phyloP scores from a whole-genome alignment of 371 early-diverging fungal species.

The Basidiobolus meristosporus region DNA sequence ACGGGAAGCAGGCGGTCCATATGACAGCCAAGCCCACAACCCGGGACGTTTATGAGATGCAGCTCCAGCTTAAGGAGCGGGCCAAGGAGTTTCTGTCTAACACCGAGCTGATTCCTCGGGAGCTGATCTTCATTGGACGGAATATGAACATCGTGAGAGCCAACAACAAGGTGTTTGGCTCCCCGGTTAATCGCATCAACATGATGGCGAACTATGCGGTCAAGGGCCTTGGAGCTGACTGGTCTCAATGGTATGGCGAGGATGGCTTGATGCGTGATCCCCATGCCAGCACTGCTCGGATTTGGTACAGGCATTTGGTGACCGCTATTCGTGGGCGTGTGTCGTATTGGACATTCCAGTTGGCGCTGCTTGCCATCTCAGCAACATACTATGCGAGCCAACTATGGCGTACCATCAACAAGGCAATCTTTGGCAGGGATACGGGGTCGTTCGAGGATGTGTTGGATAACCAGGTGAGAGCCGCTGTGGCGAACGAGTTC shows the following conservation, averaged over 20 bases:
- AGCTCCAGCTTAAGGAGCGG: constrained; percentile 46
- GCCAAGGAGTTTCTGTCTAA: constrained; percentile 49
- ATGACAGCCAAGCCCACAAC: constrained; percentile 11
- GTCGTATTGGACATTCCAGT: constrained; percentile 22
- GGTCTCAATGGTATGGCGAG: constrained; percentile 2
- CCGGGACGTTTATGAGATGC: constrained; percentile 44
- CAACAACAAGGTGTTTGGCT: constrained; percentile 65
- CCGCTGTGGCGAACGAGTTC: constrained; percentile 34
- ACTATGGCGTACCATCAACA: constrained; percentile 14
- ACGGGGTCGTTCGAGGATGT: constrained; percentile 45
- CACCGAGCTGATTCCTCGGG: constrained; percentile 56
- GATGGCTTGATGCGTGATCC: constrained; percentile 5
- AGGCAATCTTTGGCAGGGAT: constrained; percentile 13
- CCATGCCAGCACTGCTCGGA: background rate
- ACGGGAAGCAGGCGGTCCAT: constrained; percentile 23
- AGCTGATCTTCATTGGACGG: constrained; percentile 74
- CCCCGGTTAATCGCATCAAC: constrained; percentile 76
- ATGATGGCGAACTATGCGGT: constrained; percentile 76
- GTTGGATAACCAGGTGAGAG: constrained; percentile 36
- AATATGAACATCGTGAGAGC: constrained; percentile 80
- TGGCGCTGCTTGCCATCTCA: constrained; percentile 32
- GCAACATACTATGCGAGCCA: constrained; percentile 30
- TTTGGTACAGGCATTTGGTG: constrained; percentile 2
- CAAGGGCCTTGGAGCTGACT: constrained; percentile 17
- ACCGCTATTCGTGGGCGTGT: constrained; percentile 4